Conservation (phyloP, 192 early-diverging fungal genomes). For the Chytriomyces confervae region DNA sequence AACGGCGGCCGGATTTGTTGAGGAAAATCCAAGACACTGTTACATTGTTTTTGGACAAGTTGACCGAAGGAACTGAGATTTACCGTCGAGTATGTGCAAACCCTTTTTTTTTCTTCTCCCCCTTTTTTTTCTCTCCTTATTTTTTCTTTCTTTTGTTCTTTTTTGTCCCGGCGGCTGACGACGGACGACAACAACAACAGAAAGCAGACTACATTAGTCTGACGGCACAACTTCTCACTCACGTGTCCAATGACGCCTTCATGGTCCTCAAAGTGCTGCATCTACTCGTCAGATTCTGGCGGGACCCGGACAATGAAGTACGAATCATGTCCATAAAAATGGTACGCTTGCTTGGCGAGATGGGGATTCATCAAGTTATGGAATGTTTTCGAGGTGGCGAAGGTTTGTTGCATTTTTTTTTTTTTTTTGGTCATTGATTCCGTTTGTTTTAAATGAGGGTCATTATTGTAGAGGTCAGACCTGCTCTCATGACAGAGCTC, state of each 20-base stretch:
- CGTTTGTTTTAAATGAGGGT: background rate
- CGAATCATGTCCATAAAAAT: slow-evolving; percentile 56
- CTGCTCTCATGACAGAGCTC: slow-evolving; percentile 58
- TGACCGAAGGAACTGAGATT: slow-evolving; percentile 36
- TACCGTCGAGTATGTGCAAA: slow-evolving; percentile 47
- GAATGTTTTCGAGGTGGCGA: slow-evolving; percentile 49
- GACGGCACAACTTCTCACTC: slow-evolving; percentile 47
- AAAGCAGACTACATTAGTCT: slow-evolving; percentile 59
- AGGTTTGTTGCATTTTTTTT: background rate
- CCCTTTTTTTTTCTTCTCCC: no score
- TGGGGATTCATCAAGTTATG: slow-evolving; percentile 50
- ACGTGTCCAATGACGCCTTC: slow-evolving; percentile 22
- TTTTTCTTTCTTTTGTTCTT: background rate
- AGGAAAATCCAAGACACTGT: slow-evolving; percentile 33
- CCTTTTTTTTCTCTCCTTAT: background rate
- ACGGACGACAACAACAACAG: slow-evolving; percentile 19
- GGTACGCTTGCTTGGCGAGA: slow-evolving; percentile 56
- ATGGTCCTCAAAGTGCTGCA: slow-evolving; percentile 42
- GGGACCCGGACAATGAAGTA: slow-evolving; percentile 61
- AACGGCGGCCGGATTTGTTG: slow-evolving; percentile 28
- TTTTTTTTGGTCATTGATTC: slow-evolving; percentile 5
- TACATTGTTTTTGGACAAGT: slow-evolving; percentile 32
- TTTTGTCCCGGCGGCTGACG: background rate
- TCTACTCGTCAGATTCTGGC: slow-evolving; percentile 55
- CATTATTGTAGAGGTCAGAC: slow-evolving; percentile 14